These are phyloP conservation scores for Ochetophila trinervis DNA, from an alignment of 306 rosid species.

Conservation along the genomic window DNA sequence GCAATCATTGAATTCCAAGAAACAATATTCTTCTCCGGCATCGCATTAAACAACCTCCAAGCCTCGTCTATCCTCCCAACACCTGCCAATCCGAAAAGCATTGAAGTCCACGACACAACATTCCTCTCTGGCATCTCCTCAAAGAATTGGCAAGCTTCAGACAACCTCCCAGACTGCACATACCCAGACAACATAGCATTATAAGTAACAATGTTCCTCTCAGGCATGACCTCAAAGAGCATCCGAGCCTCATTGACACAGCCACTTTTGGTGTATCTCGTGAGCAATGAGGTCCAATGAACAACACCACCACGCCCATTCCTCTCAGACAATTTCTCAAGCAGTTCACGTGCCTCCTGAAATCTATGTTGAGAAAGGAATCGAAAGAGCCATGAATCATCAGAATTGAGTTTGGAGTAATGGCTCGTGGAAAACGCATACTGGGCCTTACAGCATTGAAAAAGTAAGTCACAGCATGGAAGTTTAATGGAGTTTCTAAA, in stretches of 20 bases:
- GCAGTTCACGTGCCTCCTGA: slow-evolving; percentile 47
- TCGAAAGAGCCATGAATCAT: slow-evolving; percentile 44
- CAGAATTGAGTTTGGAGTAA: slow-evolving; percentile 13
- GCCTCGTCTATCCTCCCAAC: slow-evolving; percentile 56
- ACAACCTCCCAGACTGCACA: slow-evolving; percentile 43
- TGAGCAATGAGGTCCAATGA: slow-evolving; percentile 54
- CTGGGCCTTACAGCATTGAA: slow-evolving; percentile 17
- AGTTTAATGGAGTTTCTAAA: neutral
- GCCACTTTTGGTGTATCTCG: slow-evolving; percentile 37
- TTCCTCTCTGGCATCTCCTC: slow-evolving; percentile 54
- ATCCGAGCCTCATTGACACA: slow-evolving; percentile 46
- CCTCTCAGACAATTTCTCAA: slow-evolving; percentile 30
- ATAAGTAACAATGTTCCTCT: slow-evolving; percentile 49
- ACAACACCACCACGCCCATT: slow-evolving; percentile 38
- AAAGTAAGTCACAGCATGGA: slow-evolving; percentile 1
- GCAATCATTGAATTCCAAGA: slow-evolving; percentile 65
- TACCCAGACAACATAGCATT: slow-evolving; percentile 68
- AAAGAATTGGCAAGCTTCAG: slow-evolving; percentile 47
- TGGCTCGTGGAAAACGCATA: slow-evolving; percentile 11
- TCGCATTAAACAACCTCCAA: slow-evolving; percentile 46
- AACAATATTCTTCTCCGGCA: slow-evolving; percentile 70
- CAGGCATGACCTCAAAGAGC: slow-evolving; percentile 59
- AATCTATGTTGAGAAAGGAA: slow-evolving; percentile 30
- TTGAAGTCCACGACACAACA: slow-evolving; percentile 74
- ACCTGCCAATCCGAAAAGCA: slow-evolving; percentile 45